phyloP scores from a whole-genome alignment of 108 stramenopile genomes.

The Skeletonema tropicum region DNA sequence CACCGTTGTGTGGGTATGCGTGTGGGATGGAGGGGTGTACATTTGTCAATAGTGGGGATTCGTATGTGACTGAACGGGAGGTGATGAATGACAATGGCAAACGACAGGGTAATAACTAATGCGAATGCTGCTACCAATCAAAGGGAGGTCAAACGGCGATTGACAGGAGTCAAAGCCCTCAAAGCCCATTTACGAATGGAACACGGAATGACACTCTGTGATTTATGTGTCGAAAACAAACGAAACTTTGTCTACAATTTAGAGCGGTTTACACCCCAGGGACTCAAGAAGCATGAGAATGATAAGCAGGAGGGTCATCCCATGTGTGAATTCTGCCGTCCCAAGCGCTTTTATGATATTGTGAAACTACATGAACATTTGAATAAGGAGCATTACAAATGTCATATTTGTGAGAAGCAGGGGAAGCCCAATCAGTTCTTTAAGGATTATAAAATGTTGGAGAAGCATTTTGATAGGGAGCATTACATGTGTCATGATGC shows the following conservation, averaged over 20 bases:
- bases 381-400: conserved; percentile 90
- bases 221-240: conserved; percentile 79
- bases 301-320: conserved; percentile 81
- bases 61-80: conserved; percentile 27
- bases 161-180: conserved; percentile 51
- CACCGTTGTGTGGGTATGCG: conserved; percentile 65
- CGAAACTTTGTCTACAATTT: conserved; percentile 79
- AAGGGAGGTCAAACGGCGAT: conserved; percentile 32
- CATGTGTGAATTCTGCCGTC: conserved; percentile 86
- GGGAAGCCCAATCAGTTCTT: conserved; percentile 85
- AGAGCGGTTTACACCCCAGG: conserved; percentile 63
- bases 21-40: conserved; percentile 58
- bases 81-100: background rate
- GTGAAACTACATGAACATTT: conserved; percentile 82
- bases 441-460: conserved; percentile 73
- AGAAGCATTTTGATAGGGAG: conserved; percentile 83
- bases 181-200: conserved; percentile 71
- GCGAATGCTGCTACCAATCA: too few species aligned
- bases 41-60: conserved; percentile 42
- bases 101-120: background rate
- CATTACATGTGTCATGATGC: conserved; percentile 83
- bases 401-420: conserved; percentile 82
- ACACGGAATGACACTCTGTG: conserved; percentile 73
- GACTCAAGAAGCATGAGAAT: conserved; percentile 69
- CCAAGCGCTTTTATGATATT: conserved; percentile 81